Evolutionary conservation across 2,329 filamentous ascomycete species (phyloP), one percentile per base, ranked within the genome.

Genomic region (Teratosphaeria pseudoeucalypti): DNA sequence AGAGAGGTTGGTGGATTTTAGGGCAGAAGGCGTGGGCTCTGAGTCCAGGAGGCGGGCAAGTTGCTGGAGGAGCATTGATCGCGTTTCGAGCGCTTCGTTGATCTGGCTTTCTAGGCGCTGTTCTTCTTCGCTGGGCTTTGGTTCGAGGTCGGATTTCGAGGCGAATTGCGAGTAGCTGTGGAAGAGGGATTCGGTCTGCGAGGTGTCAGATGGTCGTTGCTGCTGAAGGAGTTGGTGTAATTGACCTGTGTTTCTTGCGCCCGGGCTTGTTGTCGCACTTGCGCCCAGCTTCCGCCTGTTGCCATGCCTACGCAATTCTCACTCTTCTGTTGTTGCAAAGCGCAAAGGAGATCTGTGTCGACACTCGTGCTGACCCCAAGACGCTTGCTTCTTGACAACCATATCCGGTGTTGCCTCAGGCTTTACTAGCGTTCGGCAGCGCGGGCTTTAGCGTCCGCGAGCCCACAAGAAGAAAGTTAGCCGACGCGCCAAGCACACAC

Each of bases 1-100:
- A 61, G 89, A 82, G 43, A 99, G 85, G 73, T 97, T 96, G 78
- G 92, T 96, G 71, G 96, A 92, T 77, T 97, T 97, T n/a, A 96
- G 83, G 59, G 92, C 91, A 43, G 92, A 97, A 53, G 91, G 87
- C 56, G 89, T 90, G 26, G 91, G 85, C 81, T 97, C 92, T 59
- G 92, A 95, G 78, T 97, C 92, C 67, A 97, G 88, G 58, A 96
- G 86, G 60, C 92, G 89, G 66, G 86, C 80, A 59, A 99, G 87
- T 75, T 96, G 90, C 61, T 81, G 77, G 71, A 97, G 86, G 57
- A 94, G 83, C 53, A 81, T 79, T 72, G 96, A 90, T 71, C 94
- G 87, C 90, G 88, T 90, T 71, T 90, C 86, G 47, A 99, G 79
- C 12, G 96, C 78, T 61, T 95, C 92, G 72, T 90, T 85, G 52